A percentile compares a stretch with the other conserved stretches of the same genome.
These are phyloP conservation scores for Trichocomaceae sp. DNA, from an alignment of 2,329 filamentous ascomycete species.

Conservation along the genomic window DNA sequence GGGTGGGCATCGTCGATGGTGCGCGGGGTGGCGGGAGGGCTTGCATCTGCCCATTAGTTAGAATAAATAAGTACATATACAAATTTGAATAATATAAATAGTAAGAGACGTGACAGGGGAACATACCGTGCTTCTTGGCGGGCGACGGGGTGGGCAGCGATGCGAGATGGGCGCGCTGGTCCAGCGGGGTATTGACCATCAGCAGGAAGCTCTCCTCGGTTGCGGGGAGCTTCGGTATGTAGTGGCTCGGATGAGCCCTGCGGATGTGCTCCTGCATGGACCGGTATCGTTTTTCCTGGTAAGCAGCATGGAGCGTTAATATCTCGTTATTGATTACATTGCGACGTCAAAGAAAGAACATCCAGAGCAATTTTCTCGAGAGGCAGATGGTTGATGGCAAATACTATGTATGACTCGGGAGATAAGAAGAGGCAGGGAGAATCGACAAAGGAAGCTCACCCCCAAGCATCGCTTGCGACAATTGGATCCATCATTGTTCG, in stretches of 20 bases:
- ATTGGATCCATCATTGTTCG: conserved; percentile 91
- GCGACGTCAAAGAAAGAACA: conserved; percentile 6
- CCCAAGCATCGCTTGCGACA: conserved; percentile 97
- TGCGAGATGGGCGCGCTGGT: conserved; percentile 57
- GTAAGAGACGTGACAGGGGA: conserved; percentile 18
- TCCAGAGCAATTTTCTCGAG: neutral
- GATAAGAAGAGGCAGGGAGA: neutral
- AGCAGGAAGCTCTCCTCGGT: conserved; percentile 96
- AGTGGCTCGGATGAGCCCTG: conserved; percentile 91
- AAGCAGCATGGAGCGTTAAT: conserved; percentile 5
- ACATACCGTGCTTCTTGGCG: conserved; percentile 25
- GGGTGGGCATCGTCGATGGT: conserved; percentile 62
- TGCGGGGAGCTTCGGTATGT: conserved; percentile 94
- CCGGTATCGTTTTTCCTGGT: conserved; percentile 86
- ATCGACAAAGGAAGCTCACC: conserved; percentile 58
- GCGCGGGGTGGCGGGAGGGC: conserved; percentile 62
- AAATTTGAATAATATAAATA: conserved; percentile 20
- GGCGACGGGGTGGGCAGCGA: conserved; percentile 31
- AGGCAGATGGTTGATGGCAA: no score
- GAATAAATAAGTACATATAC: conserved; percentile 21
- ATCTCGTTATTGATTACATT: neutral
- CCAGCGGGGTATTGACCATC: conserved; percentile 88
- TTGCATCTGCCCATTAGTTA: conserved; percentile 59
- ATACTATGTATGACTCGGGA: no score
- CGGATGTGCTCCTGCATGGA: conserved; percentile 99